Evolutionary conservation across 1,139 yeast genomes (phyloP).

Genomic region (Suhomyces choctaworum): DNA sequence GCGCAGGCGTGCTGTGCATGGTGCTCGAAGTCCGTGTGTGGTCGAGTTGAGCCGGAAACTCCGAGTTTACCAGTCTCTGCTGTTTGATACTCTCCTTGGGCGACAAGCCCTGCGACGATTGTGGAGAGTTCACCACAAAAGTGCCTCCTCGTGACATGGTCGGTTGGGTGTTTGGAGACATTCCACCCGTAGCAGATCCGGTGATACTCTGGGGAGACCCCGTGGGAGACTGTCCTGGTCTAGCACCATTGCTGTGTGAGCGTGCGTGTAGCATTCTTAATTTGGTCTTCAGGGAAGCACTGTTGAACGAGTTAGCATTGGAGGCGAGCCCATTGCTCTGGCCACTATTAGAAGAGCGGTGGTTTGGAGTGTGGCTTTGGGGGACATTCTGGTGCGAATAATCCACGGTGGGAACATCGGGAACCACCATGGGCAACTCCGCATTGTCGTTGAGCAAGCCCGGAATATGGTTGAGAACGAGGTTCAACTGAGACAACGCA

Average conservation of each 20-base stretch:
- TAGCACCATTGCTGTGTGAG: slow-evolving; percentile 5
- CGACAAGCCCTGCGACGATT: slow-evolving; percentile 34
- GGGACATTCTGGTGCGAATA: not conserved
- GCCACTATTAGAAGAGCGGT: slow-evolving; percentile 1
- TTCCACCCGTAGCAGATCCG: slow-evolving; percentile 1
- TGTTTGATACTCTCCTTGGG: slow-evolving; percentile 31
- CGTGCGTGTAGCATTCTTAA: slow-evolving; percentile 10
- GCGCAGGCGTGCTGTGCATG: slow-evolving; percentile 5
- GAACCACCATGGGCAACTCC: slow-evolving; percentile 43
- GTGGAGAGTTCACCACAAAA: slow-evolving; percentile 29
- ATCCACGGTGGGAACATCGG: slow-evolving; percentile 30
- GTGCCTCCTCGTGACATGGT: slow-evolving; percentile 20
- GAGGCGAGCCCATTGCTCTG: too few relatives aligned
- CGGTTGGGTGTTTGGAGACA: slow-evolving; percentile 9
- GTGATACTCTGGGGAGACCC: slow-evolving; percentile 25
- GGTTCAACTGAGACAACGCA: slow-evolving; percentile 67
- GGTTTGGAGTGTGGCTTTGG: not conserved
- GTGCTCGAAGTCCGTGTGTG: slow-evolving; percentile 5
- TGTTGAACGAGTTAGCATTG: not conserved
- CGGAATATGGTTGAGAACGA: slow-evolving; percentile 64
- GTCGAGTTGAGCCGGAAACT: slow-evolving; percentile 2
- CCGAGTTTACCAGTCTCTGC: slow-evolving; percentile 15
- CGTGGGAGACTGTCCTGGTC: slow-evolving; percentile 21
- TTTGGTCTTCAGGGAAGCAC: not conserved
- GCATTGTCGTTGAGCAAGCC: slow-evolving; percentile 54